Evolutionary conservation across 2,329 filamentous ascomycete genomes (phyloP).

Genomic region (Pestalotiopsis sp.): DNA sequence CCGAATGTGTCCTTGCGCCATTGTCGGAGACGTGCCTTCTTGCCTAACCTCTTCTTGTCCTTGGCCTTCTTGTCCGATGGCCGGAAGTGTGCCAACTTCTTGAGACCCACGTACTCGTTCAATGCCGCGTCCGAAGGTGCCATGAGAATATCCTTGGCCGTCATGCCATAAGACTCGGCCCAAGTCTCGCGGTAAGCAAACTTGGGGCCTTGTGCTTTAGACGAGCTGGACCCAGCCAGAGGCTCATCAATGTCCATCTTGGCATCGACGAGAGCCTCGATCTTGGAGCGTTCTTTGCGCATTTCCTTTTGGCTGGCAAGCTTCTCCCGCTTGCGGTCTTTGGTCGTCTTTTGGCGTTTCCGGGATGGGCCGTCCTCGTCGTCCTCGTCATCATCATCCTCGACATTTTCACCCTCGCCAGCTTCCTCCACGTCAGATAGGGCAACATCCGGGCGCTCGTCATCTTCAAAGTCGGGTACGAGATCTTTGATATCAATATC

Average conservation of each 20-base stretch:
- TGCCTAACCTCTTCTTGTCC: constrained; percentile 86
- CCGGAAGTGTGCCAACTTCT: constrained; percentile 90
- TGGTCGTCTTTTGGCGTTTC: constrained; percentile 63
- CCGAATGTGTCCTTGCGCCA: constrained; percentile 76
- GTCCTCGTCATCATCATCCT: constrained; percentile 37
- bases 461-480: constrained; percentile 81
- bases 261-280: constrained; percentile 84
- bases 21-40: constrained; percentile 87
- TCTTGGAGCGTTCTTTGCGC: constrained; percentile 79
- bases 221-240: constrained; percentile 50
- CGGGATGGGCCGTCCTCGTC: constrained; percentile 46
- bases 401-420: constrained; percentile 39
- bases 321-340: constrained; percentile 62
- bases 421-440: constrained; percentile 58
- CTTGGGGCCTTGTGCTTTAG: constrained; percentile 35
- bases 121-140: constrained; percentile 84
- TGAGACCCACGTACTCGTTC: constrained; percentile 89
- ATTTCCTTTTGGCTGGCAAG: constrained; percentile 68
- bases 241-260: constrained; percentile 75
- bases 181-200: constrained; percentile 97
- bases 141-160: constrained; percentile 83
- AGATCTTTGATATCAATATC: constrained; percentile 97
- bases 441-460: constrained; percentile 56
- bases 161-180: constrained; percentile 87
- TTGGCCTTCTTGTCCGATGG: constrained; percentile 87